These are phyloP conservation scores for Colletotrichum higginsianum DNA, from an alignment of 2,329 filamentous ascomycete species.

Conservation along the genomic window DNA sequence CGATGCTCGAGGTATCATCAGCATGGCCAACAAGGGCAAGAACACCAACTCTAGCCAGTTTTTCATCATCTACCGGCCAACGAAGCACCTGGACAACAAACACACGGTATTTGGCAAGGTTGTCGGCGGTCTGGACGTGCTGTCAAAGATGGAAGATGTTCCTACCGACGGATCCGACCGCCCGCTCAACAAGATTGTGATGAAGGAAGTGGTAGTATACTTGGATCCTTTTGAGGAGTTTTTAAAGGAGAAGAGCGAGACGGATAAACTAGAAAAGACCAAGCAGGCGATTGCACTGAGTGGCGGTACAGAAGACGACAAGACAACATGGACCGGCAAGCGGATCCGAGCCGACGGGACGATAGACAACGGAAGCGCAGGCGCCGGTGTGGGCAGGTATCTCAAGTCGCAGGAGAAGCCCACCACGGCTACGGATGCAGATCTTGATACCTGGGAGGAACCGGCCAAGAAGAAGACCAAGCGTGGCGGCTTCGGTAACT, in stretches of 20 bases:
- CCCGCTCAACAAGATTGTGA: constrained; percentile 83
- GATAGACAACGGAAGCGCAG: constrained; percentile 60
- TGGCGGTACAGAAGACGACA: constrained; percentile 88
- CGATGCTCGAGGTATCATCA: constrained; percentile 82
- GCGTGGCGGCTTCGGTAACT: constrained; percentile 90
- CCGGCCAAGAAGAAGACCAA: constrained; percentile 87
- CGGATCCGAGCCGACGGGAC: constrained; percentile 79
- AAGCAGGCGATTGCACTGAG: constrained; percentile 73
- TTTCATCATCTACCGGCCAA: constrained; percentile 91
- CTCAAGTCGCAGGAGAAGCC: constrained; percentile 59
- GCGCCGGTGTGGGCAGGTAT: constrained; percentile 82
- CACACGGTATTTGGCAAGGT: constrained; percentile 97
- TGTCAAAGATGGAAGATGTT: constrained; percentile 83
- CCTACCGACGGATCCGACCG: constrained; percentile 82
- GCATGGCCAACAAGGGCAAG: constrained; percentile 99
- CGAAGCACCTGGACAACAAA: constrained; percentile 91
- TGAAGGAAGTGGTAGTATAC: constrained; percentile 87
- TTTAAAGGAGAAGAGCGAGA: constrained; percentile 78
- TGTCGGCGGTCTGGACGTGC: constrained; percentile 80
- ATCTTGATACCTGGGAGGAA: constrained; percentile 76
- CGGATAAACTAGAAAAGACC: constrained; percentile 70
- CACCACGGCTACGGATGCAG: constrained; percentile 56
- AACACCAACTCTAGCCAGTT: constrained; percentile 97
- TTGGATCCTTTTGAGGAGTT: constrained; percentile 98
- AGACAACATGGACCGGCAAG: constrained; percentile 97